Conservation (phyloP, 2,329 filamentous ascomycete genomes). For the Emergomyces pasteurianus region DNA sequence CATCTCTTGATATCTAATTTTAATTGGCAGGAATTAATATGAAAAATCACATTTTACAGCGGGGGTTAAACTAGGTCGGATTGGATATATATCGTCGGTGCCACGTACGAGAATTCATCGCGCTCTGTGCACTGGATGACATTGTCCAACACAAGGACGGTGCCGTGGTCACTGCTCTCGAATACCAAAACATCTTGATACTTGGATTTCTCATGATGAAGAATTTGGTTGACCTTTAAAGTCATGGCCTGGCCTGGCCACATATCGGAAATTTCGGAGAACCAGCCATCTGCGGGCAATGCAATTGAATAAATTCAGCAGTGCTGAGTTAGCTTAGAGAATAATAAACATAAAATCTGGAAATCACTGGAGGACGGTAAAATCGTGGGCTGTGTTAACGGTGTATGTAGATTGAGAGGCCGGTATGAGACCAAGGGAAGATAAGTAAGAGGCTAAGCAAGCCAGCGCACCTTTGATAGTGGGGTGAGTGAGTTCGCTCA, state of each 20-base stretch:
- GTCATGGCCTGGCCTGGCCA: constrained; percentile 99
- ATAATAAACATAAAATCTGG: neutral
- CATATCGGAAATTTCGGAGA: constrained; percentile 97
- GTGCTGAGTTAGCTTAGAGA: neutral
- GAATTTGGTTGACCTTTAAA: constrained; percentile 90
- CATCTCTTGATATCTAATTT: constrained; percentile 88
- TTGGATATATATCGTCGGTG: neutral
- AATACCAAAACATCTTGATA: constrained; percentile 99
- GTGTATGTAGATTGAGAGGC: neutral
- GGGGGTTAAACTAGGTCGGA: no score
- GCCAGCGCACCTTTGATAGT: constrained; percentile 57
- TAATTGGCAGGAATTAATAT: neutral
- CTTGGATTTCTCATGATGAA: constrained; percentile 98
- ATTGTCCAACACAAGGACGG: constrained; percentile 92
- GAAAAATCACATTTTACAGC: neutral
- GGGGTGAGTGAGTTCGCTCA: constrained; percentile 61
- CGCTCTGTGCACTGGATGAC: constrained; percentile 98
- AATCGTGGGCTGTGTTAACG: neutral
- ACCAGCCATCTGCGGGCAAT: constrained; percentile 77
- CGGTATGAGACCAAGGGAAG: neutral
- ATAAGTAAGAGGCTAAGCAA: neutral
- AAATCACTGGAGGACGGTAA: neutral
- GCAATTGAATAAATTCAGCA: constrained; percentile 3
- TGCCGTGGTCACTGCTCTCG: constrained; percentile 94
- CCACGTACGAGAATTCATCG: constrained; percentile 76